Evolutionary conservation across 1,139 yeast species (phyloP), one percentile per base, ranked within the genome.

Genomic region (Kazachstania sp.): DNA sequence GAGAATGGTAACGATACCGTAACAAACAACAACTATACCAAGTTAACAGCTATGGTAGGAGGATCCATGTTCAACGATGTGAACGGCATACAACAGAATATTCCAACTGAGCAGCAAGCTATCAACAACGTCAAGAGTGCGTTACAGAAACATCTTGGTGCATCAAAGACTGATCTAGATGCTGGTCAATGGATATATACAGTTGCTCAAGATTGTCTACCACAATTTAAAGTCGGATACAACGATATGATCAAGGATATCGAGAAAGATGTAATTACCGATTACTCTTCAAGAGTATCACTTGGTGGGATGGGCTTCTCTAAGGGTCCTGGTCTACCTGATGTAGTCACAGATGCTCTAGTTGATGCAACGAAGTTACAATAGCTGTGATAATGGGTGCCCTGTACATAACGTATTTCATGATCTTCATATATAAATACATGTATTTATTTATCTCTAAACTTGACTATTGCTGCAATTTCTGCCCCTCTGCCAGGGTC

Each of bases 31-130:
- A 59, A 65, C 1, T 81, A 82, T 54, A 77, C 86, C 6, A 86
- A 85, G 55, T 64, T 90, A 44, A 92, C 98, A 0, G 75, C 87
- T 34, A 92, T 92, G 97, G 69, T 87, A 61, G 97, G 97, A 1
- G 97, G 97, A 1, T 84, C 84, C 59, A 74, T 75, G 59, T 72
- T 78, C 71, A 57, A 63, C 13, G 59, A 62, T 26, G 41, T 46
- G 9, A 41, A 52, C 3, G 59, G 62, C 9, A 56, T 55, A 3
- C 51, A 58, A 12, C 69, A 23, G 6, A 67, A 3, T 13, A 60
- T 74, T 2, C 84, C 83, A 6, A 71, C 76, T 3, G 62, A 67
- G n/a, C 64, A 65, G n/a, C 66, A 72, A 38, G 74, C 73, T 41
- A 59, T 74, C 19, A 64, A 66, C 30, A 68, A 74, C 7, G 76